Conservation (phyloP, 2,329 filamentous ascomycete genomes). For the Claviceps sp. region DNA sequence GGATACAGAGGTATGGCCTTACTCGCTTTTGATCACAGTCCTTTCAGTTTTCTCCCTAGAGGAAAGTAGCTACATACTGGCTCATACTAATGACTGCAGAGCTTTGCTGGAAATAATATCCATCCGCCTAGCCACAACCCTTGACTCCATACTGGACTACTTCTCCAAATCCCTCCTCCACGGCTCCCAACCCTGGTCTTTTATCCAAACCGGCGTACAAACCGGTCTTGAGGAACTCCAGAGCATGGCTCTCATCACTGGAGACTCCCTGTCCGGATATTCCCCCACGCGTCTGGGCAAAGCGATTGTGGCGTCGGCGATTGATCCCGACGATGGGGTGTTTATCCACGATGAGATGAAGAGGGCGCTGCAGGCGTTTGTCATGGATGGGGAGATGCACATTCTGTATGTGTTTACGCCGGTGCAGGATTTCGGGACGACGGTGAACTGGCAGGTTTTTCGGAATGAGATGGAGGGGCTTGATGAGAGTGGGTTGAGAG, state of each 20-base stretch:
- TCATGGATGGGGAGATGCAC: slow-evolving; percentile 73
- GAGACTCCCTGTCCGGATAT: slow-evolving; percentile 37
- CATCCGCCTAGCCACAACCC: slow-evolving; percentile 52
- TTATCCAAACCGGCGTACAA: slow-evolving; percentile 41
- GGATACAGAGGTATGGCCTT: slow-evolving; percentile 45
- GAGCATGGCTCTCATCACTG: slow-evolving; percentile 38
- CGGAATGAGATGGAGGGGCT: slow-evolving; percentile 56
- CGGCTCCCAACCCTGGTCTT: slow-evolving; percentile 36
- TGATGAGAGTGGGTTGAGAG: slow-evolving; percentile 58
- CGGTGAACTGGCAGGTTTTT: slow-evolving; percentile 61
- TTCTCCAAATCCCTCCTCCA: slow-evolving; percentile 54
- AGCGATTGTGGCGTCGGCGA: slow-evolving; percentile 58
- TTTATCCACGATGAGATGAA: slow-evolving; percentile 59
- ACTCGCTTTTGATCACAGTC: too few relatives aligned
- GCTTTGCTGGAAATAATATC: slow-evolving; percentile 60
- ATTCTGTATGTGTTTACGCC: slow-evolving; percentile 67
- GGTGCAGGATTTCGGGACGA: slow-evolving; percentile 41
- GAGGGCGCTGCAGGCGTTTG: slow-evolving; percentile 56
- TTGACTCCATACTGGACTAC: slow-evolving; percentile 53
- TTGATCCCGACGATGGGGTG: slow-evolving; percentile 61
- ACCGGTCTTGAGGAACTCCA: slow-evolving; percentile 45
- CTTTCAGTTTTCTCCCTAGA: not conserved
- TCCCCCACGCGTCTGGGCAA: slow-evolving; percentile 51
- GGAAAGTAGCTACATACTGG: not conserved
- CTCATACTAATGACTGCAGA: slow-evolving; percentile 22